phyloP scores from a whole-genome alignment of 805 yeast species.

The Starmerella kuoi region DNA sequence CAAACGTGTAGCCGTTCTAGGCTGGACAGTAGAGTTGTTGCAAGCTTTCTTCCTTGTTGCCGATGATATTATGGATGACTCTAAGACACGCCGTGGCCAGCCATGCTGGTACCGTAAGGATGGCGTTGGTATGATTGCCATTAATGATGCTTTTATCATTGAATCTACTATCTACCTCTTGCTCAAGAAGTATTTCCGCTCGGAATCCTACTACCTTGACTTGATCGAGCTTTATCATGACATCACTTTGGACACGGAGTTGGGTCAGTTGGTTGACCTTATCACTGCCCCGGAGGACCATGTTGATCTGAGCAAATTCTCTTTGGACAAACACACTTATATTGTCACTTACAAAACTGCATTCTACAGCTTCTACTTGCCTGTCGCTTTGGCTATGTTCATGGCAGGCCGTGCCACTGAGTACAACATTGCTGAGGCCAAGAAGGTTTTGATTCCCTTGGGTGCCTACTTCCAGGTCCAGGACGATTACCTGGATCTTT shows the following conservation, averaged over 20 bases:
- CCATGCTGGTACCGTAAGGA: conserved; percentile 88
- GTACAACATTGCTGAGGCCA: conserved; percentile 74
- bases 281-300: conserved; percentile 95
- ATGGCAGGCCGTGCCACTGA: conserved; percentile 68
- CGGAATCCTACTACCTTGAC: conserved; percentile 75
- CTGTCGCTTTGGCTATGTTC: conserved; percentile 93
- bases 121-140: conserved; percentile 83
- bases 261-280: conserved; percentile 90
- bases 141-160: conserved; percentile 92
- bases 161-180: conserved; percentile 87
- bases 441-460: conserved; percentile 76
- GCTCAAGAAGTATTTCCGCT: conserved; percentile 76
- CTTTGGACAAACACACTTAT: conserved; percentile 81
- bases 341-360: conserved; percentile 96
- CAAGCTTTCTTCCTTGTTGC: conserved; percentile 96
- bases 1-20: conserved; percentile 73
- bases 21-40: conserved; percentile 89
- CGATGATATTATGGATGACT: conserved; percentile 96
- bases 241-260: conserved; percentile 92
- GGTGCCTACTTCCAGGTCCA: conserved; percentile 99
- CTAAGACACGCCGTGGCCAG: conserved; percentile 95
- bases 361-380: conserved; percentile 90
- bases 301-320: conserved; percentile 78
- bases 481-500: conserved; percentile 93
- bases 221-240: conserved; percentile 90